Conservation (phyloP, 1,139 yeast species). For the Diutina siamensis region DNA sequence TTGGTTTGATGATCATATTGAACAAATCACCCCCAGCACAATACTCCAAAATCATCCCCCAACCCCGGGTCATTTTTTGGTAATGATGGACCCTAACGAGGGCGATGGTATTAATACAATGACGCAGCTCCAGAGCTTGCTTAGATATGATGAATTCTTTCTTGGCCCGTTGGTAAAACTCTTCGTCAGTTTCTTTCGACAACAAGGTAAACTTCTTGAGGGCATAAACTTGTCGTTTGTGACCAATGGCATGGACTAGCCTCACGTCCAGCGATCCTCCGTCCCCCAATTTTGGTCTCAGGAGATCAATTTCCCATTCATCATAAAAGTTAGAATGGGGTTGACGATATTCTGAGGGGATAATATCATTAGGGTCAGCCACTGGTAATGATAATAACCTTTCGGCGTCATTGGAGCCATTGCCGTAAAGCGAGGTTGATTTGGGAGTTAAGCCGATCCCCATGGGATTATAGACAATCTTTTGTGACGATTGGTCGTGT, state of each 20-base stretch:
- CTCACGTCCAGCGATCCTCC: conserved; percentile 69
- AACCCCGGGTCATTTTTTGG: conserved; percentile 45
- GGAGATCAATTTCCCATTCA: conserved; percentile 42
- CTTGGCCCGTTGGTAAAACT: conserved; percentile 52
- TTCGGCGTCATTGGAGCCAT: conserved; percentile 23
- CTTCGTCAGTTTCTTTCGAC: conserved; percentile 48
- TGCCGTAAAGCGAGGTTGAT: conserved; percentile 25
- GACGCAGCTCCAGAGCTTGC: conserved; percentile 38
- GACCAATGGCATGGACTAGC: conserved; percentile 28
- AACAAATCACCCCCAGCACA: conserved; percentile 49
- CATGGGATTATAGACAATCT: conserved; percentile 5
- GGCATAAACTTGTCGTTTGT: conserved; percentile 38
- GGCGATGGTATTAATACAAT: conserved; percentile 46
- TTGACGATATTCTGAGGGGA: conserved; percentile 46
- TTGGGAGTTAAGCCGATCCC: neutral
- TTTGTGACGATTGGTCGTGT: neutral
- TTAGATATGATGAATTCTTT: conserved; percentile 55
- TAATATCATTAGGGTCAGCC: conserved; percentile 52
- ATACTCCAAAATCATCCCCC: conserved; percentile 66
- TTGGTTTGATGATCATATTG: conserved; percentile 29
- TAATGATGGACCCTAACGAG: conserved; percentile 49
- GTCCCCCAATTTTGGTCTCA: conserved; percentile 41
- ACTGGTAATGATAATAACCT: conserved; percentile 53
- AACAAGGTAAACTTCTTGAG: conserved; percentile 56
- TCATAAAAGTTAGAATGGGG: conserved; percentile 42